phyloP scores from a whole-genome alignment of 1,284 basidiomycete genomes.

The Pseudozyma pruni region DNA sequence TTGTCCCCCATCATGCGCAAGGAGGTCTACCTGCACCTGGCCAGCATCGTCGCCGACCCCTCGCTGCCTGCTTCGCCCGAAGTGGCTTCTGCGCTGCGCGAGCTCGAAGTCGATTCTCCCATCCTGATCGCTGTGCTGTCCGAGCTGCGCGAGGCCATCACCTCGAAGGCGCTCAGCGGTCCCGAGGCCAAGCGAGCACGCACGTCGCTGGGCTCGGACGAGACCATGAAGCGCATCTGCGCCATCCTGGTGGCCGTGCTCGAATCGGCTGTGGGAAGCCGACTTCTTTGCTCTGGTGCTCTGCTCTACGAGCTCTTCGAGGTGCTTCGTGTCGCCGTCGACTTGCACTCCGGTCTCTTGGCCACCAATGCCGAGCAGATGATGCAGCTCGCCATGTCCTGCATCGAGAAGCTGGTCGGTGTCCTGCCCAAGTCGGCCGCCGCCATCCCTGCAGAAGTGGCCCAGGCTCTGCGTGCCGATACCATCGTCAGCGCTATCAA shows the following conservation, averaged over 20 bases:
- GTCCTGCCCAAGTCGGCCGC: slow-evolving; percentile 68
- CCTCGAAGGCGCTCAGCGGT: slow-evolving; percentile 71
- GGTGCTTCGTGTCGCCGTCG: slow-evolving; percentile 77
- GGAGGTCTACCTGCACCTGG: slow-evolving; percentile 73
- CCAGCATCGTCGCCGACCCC: slow-evolving; percentile 49
- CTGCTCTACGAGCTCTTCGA: slow-evolving; percentile 81
- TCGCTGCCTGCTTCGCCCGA: slow-evolving; percentile 36
- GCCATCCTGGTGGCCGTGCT: slow-evolving; percentile 71
- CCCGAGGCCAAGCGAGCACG: slow-evolving; percentile 55
- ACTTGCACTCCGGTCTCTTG: slow-evolving; percentile 69
- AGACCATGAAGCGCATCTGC: slow-evolving; percentile 42
- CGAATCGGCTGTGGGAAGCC: slow-evolving; percentile 77
- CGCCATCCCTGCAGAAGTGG: slow-evolving; percentile 44
- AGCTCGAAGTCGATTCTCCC: slow-evolving; percentile 62
- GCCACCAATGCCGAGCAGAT: slow-evolving; percentile 84
- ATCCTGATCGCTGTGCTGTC: slow-evolving; percentile 76
- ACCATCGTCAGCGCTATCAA: slow-evolving; percentile 64
- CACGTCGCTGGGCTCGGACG: slow-evolving; percentile 39
- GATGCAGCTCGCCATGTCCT: slow-evolving; percentile 82
- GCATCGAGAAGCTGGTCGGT: slow-evolving; percentile 75
- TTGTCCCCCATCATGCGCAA: slow-evolving; percentile 73
- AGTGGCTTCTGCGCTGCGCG: slow-evolving; percentile 40
- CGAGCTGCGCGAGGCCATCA: slow-evolving; percentile 71
- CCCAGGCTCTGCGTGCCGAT: slow-evolving; percentile 56
- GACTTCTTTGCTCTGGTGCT: slow-evolving; percentile 77